Evolutionary conservation across 257 asterid genomes (phyloP).

Genomic region (Nicotiana benthamiana): DNA sequence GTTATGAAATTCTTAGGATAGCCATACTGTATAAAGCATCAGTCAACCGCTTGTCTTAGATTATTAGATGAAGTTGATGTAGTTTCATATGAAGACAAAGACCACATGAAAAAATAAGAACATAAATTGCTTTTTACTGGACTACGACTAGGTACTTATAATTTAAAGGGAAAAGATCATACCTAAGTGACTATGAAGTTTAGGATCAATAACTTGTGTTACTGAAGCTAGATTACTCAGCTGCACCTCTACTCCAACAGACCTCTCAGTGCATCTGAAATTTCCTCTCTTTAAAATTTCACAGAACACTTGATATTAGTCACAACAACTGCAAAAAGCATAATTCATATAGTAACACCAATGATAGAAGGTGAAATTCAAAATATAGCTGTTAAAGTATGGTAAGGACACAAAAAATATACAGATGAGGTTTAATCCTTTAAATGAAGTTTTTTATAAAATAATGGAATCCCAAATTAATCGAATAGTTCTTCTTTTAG

Average conservation of each 20-base stretch:
- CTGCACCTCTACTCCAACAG: slow-evolving; percentile 87
- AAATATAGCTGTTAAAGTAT: not conserved
- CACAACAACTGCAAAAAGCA: slow-evolving; percentile 10
- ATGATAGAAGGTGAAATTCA: not conserved
- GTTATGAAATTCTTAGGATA: not conserved
- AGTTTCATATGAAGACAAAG: not conserved
- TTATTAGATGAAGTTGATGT: not conserved
- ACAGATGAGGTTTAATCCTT: not conserved
- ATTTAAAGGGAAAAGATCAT: slow-evolving; percentile 11
- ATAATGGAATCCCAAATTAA: not conserved
- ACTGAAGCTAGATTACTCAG: slow-evolving; percentile 76
- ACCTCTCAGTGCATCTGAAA: slow-evolving; percentile 86
- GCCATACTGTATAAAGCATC: not conserved
- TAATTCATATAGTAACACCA: not conserved
- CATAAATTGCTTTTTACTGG: not conserved
- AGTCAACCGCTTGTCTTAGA: not conserved
- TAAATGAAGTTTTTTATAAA: not conserved
- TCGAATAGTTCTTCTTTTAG: not conserved
- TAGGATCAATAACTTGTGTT: slow-evolving; percentile 86
- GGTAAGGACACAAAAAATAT: not conserved
- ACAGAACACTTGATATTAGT: slow-evolving; percentile 12
- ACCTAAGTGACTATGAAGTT: slow-evolving; percentile 96
- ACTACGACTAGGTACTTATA: not conserved
- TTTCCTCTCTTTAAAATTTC: slow-evolving; percentile 77
- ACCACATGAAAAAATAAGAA: not conserved